A percentile compares a stretch with the other conserved stretches of the same genome.
Conservation (phyloP, 345 rosid species). For the Salix caprea region DNA sequence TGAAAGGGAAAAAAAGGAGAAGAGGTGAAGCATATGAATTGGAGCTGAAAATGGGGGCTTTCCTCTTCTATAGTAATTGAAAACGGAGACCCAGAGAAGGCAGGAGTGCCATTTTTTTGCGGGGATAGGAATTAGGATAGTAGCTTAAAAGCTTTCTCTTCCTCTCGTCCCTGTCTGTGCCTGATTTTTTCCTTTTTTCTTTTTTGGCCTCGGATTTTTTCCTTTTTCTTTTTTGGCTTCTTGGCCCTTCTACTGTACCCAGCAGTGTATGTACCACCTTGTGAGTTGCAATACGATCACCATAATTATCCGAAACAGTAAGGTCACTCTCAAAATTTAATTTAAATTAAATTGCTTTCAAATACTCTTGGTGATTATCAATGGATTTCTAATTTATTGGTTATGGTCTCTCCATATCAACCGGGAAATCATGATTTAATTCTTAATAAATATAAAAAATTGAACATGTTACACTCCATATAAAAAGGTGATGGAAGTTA, state of each 20-base stretch:
- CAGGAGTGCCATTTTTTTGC: not conserved
- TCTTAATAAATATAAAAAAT: no score
- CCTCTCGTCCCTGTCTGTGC: not conserved
- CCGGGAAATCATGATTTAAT: no score
- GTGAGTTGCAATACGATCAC: not conserved
- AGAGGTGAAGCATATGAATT: not conserved
- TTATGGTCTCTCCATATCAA: no score
- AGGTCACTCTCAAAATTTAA: not conserved
- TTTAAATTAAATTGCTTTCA: not conserved
- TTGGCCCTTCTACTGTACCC: conserved; percentile 2
- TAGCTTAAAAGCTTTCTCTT: not conserved
- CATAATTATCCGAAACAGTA: conserved; percentile 5
- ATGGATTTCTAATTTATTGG: no score
- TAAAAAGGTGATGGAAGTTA: no score
- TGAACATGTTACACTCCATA: no score
- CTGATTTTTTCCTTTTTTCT: not conserved
- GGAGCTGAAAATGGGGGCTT: not conserved
- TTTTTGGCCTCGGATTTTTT: not conserved
- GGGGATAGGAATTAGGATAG: not conserved
- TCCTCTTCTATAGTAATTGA: not conserved
- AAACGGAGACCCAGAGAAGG: not conserved
- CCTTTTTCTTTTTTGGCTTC: not conserved
- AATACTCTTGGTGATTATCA: no score
- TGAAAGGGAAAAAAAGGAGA: not conserved
- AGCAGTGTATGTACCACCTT: not conserved